Base-by-base conservation (phyloP, 2,329 filamentous ascomycete genomes). In the Scedosporium minutisporum region DNA sequence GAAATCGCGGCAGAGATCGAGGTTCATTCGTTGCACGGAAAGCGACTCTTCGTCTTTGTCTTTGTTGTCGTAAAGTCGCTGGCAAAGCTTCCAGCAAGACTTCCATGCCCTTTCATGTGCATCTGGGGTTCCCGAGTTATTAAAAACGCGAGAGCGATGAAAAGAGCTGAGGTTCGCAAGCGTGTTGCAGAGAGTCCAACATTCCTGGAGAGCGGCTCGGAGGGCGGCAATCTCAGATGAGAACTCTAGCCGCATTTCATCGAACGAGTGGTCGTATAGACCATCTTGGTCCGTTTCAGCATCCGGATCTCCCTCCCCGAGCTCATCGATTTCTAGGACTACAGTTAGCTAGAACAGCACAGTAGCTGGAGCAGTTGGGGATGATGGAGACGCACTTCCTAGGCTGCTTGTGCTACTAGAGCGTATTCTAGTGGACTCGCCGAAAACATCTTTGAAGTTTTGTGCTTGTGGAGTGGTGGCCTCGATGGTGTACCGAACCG, bases 121-220 rank as follows among this genome's bases (percentile, higher is more conserved):
- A 67, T 91, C 88, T 0, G 88, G 87, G 10, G 85, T 87, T 12
- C 86, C 87, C 1, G 88, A 87, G 68, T 84, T 89, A 72, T 85
- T 87, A 73, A 95, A 93, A 38, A 92, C 87, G 21, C 90, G 83
- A 67, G 91, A 84, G 29, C 91, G 86, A 70, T 96, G 90, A 66
- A 88, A 89, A 18, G 90, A 93, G 73, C 91, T 96, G 18, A 96
- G 80, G 66, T 84, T 90, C 23, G 91, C 91, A 38, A 97, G 78
- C 0, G 92, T 96, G 71, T 96, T 97, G 77, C 93, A 97, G 14
- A 97, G 78, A 0, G 88, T 96, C 93, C 93, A 97, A 74, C 92
- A 96, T 76, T 96, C 91, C 65, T 89, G 85, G 16, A 97, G 79
- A 2, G 92, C 91, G 33, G 85, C 85, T 65, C 85, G 85, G n/a